Conservation (phyloP, 306 rosid genomes). For the Quercus variabilis region DNA sequence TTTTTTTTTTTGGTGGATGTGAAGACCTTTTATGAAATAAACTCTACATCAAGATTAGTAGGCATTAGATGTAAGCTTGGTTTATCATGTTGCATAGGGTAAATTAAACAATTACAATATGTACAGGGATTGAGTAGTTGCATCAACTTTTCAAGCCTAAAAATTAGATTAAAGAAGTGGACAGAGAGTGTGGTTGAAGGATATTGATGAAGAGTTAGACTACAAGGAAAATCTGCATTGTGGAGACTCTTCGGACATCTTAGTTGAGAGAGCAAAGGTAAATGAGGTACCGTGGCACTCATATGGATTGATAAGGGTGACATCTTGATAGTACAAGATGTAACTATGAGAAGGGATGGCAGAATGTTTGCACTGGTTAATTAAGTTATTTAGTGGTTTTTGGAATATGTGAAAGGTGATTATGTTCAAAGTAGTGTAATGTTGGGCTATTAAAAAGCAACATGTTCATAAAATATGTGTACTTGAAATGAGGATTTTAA, state of each 20-base stretch:
- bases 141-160: not conserved
- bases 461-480: too few species aligned
- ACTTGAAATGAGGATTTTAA: too few species aligned
- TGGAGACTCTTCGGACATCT: not conserved
- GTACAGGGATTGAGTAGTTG: not conserved
- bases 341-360: not conserved
- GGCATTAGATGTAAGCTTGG: not conserved
- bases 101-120: not conserved
- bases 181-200: not conserved
- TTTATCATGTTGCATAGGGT: not conserved
- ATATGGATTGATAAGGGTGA: not conserved
- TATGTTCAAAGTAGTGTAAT: not conserved
- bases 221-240: not conserved
- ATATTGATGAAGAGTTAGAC: not conserved
- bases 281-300: not conserved
- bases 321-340: not conserved
- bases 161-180: not conserved
- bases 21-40: not conserved
- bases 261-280: not conserved
- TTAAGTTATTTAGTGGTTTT: not conserved
- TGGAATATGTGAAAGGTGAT: not conserved
- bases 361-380: not conserved
- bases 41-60: not conserved
- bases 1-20: not conserved
- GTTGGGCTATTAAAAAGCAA: too few species aligned